Conservation (phyloP, 192 early-diverging fungal genomes). For the Backusella mclennaniae region DNA sequence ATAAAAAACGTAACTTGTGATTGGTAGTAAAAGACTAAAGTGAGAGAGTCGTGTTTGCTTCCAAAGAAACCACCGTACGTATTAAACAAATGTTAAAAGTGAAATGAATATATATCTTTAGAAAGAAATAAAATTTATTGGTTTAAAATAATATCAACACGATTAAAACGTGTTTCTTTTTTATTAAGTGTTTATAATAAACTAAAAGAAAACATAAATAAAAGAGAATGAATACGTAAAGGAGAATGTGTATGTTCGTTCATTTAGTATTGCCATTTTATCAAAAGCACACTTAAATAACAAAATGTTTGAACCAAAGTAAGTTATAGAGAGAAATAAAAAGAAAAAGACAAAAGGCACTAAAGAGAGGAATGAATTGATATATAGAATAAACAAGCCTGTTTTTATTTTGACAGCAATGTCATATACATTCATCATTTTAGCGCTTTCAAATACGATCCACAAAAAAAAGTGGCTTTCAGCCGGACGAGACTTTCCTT, state of each 20-base stretch:
- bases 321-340: background rate
- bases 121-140: background rate
- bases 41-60: too few species aligned
- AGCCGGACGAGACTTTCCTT: background rate
- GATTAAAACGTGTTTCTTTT: background rate
- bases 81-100: too few species aligned
- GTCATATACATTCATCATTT: background rate
- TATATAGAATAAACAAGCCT: background rate
- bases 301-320: background rate
- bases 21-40: background rate
- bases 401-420: background rate
- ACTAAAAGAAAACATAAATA: background rate
- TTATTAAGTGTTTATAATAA: background rate
- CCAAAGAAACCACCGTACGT: too few species aligned
- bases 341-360: background rate
- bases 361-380: background rate
- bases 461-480: slow-evolving; percentile 4
- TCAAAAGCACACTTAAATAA: background rate
- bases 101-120: too few species aligned
- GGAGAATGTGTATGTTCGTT: background rate
- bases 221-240: background rate
- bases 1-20: background rate
- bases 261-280: background rate
- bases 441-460: background rate
- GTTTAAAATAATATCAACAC: background rate